A percentile compares a stretch with the other conserved stretches of the same genome.
Evolutionary conservation across 1,284 basidiomycete species (phyloP).

Genomic region (Mycena citricolor): DNA sequence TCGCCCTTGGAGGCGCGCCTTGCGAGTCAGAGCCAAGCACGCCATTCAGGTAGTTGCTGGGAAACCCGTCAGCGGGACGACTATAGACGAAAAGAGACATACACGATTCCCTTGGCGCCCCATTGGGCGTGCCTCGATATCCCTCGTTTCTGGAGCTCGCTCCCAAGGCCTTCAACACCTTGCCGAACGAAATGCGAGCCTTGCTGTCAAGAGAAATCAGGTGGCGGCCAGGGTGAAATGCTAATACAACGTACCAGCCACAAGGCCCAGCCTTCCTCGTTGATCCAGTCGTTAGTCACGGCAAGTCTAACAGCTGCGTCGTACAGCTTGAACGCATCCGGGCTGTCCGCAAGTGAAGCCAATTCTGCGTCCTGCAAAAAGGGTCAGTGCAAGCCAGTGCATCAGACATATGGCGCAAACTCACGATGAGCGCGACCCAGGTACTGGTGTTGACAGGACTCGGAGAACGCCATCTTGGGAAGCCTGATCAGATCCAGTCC

Average conservation of each 20-base stretch:
- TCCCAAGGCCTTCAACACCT: slow-evolving; percentile 63
- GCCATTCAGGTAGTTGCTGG: slow-evolving; percentile 51
- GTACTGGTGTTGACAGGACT: slow-evolving; percentile 66
- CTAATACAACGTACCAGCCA: slow-evolving; percentile 52
- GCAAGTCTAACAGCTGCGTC: slow-evolving; percentile 67
- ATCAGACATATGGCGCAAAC: too few species aligned
- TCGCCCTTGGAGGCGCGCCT: slow-evolving; percentile 49
- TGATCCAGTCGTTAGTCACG: slow-evolving; percentile 62
- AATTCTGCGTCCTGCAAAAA: slow-evolving; percentile 61
- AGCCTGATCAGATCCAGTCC: too few species aligned
- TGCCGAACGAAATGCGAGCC: slow-evolving; percentile 67
- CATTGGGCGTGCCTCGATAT: slow-evolving; percentile 65
- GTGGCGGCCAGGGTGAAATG: background rate
- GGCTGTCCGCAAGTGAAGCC: slow-evolving; percentile 53
- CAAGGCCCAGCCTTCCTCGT: slow-evolving; percentile 69
- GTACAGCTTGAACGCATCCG: slow-evolving; percentile 62
- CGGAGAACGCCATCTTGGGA: slow-evolving; percentile 60
- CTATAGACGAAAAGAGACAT: slow-evolving; percentile 27
- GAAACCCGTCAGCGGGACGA: slow-evolving; percentile 10
- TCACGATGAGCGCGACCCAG: slow-evolving; percentile 66
- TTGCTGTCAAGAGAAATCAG: slow-evolving; percentile 44
- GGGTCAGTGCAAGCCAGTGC: slow-evolving; percentile 9
- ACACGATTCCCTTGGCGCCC: slow-evolving; percentile 73
- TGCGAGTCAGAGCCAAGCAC: slow-evolving; percentile 45
- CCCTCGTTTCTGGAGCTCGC: slow-evolving; percentile 62